Conservation (phyloP, 352 stramenopile genomes). For the Peronospora farinosa region DNA sequence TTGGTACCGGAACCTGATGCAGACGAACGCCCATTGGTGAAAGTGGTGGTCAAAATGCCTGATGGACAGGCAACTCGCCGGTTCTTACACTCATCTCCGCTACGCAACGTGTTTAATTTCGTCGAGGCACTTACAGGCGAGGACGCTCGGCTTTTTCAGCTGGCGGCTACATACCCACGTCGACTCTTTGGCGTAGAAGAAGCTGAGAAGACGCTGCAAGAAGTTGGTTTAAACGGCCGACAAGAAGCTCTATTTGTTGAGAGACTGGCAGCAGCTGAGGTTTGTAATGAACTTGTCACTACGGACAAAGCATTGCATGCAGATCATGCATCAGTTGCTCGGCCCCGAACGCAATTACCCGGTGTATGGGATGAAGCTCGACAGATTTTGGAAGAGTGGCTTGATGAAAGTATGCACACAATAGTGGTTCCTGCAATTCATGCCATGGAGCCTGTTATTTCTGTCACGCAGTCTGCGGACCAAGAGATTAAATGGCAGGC, state of each 20-base stretch:
- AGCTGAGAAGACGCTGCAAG: slow-evolving; percentile 37
- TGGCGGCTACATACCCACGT: slow-evolving; percentile 59
- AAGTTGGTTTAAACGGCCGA: slow-evolving; percentile 44
- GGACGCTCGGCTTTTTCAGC: slow-evolving; percentile 28
- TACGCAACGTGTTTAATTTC: slow-evolving; percentile 45
- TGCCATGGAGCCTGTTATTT: slow-evolving; percentile 61
- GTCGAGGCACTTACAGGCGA: slow-evolving; percentile 53
- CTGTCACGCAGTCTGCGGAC: slow-evolving; percentile 38
- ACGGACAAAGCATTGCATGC: neutral
- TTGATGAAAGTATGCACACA: slow-evolving; percentile 43
- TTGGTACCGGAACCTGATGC: slow-evolving; percentile 35
- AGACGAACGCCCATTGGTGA: slow-evolving; percentile 40
- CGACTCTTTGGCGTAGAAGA: slow-evolving; percentile 38
- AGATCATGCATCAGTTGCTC: slow-evolving; percentile 7
- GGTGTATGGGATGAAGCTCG: slow-evolving; percentile 41
- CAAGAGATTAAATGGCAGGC: slow-evolving; percentile 56
- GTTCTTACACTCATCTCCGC: slow-evolving; percentile 30
- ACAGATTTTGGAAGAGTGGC: slow-evolving; percentile 34
- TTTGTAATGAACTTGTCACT: neutral
- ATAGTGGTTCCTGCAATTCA: slow-evolving; percentile 46
- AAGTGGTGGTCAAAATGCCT: slow-evolving; percentile 44
- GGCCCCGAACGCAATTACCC: slow-evolving; percentile 21
- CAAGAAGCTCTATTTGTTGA: slow-evolving; percentile 70
- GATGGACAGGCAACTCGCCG: slow-evolving; percentile 45
- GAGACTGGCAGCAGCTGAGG: slow-evolving; percentile 9